phyloP scores from a whole-genome alignment of 2,329 filamentous ascomycete genomes.

The Fusarium pseudonygamai region DNA sequence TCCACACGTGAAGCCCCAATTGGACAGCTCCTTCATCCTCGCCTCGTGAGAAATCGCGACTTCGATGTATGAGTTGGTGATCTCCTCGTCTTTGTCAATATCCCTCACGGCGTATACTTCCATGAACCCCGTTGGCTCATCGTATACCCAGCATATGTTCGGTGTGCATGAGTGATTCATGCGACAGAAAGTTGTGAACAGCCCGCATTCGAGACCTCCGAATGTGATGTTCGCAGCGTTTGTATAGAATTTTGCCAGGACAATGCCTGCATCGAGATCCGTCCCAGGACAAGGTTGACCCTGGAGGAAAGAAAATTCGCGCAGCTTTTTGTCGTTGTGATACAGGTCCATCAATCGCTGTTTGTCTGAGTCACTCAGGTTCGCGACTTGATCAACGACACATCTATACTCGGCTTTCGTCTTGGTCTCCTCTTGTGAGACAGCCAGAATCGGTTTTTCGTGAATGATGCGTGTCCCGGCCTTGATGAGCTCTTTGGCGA shows the following conservation, averaged over 20 bases:
- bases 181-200: slow-evolving; percentile 12
- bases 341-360: neutral
- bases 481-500: neutral
- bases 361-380: neutral
- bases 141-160: slow-evolving; percentile 14
- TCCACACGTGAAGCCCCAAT: slow-evolving; percentile 2
- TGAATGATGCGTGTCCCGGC: slow-evolving; percentile 16
- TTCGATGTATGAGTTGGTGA: slow-evolving; percentile 21
- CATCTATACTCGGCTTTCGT: slow-evolving; percentile 4
- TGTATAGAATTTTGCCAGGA: slow-evolving; percentile 21
- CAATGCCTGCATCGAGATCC: neutral
- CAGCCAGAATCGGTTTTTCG: neutral
- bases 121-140: slow-evolving; percentile 5
- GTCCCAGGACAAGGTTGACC: neutral
- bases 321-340: slow-evolving; percentile 12
- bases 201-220: neutral
- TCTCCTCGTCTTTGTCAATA: neutral
- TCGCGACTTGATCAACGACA: neutral
- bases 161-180: slow-evolving; percentile 25
- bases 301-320: slow-evolving; percentile 14
- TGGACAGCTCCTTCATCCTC: neutral
- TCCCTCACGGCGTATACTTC: slow-evolving; percentile 9
- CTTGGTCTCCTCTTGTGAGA: slow-evolving; percentile 3
- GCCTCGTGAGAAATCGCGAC: neutral
- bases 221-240: slow-evolving; percentile 13